Evolutionary conservation across 2,329 filamentous ascomycete species (phyloP).

Genomic region (Amesomyces nigricolor): DNA sequence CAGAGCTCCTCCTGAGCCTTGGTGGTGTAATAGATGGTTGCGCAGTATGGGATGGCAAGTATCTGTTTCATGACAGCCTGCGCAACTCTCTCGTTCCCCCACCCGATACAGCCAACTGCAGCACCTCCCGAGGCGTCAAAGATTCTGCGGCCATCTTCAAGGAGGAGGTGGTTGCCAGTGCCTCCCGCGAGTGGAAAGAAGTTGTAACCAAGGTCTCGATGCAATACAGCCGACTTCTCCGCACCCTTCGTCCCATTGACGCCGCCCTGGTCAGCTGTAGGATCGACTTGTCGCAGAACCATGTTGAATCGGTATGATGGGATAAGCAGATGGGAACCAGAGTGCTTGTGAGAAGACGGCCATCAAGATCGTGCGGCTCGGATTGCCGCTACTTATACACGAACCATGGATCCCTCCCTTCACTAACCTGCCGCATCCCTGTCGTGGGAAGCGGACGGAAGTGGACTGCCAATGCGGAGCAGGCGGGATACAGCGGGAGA

Average conservation of each 20-base stretch:
- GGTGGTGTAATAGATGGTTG: constrained; percentile 40
- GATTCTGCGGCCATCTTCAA: constrained; percentile 38
- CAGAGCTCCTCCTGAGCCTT: constrained; percentile 37
- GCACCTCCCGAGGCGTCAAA: constrained; percentile 43
- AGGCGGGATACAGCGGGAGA: background rate
- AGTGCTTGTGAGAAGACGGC: background rate
- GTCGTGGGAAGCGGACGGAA: constrained; percentile 2
- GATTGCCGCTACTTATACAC: background rate
- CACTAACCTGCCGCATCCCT: constrained; percentile 6
- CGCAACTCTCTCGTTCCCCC: constrained; percentile 38
- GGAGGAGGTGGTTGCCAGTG: constrained; percentile 36
- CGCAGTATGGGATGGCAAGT: constrained; percentile 37
- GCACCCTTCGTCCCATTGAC: background rate
- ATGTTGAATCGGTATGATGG: constrained; percentile 14
- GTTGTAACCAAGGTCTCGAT: constrained; percentile 33
- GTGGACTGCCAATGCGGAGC: constrained; percentile 10
- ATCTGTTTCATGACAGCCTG: constrained; percentile 39
- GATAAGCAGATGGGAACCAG: background rate
- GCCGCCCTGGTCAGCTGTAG: background rate
- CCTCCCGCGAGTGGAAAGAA: constrained; percentile 32
- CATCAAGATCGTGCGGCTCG: background rate
- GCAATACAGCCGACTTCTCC: constrained; percentile 34
- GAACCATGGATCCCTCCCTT: constrained; percentile 1
- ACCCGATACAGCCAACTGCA: constrained; percentile 43
- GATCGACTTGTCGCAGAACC: constrained; percentile 21